These are phyloP conservation scores for Castanea sativa DNA, from an alignment of 306 rosid genomes.

Conservation along the genomic window DNA sequence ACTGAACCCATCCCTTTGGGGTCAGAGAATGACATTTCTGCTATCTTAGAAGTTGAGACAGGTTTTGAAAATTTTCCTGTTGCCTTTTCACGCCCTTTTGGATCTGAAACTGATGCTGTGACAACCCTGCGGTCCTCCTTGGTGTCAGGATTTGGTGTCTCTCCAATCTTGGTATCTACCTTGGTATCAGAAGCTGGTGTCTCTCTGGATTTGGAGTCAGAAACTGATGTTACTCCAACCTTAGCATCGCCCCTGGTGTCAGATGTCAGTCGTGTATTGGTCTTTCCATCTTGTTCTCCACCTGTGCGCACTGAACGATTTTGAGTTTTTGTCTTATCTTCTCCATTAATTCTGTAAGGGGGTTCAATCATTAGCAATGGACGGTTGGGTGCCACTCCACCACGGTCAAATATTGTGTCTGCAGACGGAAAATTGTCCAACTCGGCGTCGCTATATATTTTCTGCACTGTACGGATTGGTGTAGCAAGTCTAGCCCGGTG, in stretches of 20 bases:
- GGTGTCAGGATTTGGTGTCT: slow-evolving; percentile 28
- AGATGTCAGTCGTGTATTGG: slow-evolving; percentile 33
- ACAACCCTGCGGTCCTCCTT: slow-evolving; percentile 38
- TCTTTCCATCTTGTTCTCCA: slow-evolving; percentile 65
- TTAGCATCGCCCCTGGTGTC: slow-evolving; percentile 44
- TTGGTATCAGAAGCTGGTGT: slow-evolving; percentile 39
- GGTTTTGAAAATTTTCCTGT: slow-evolving; percentile 33
- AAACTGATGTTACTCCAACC: slow-evolving; percentile 30
- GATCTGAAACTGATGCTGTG: slow-evolving; percentile 30
- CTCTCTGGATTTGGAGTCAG: slow-evolving; percentile 40
- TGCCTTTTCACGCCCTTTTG: slow-evolving; percentile 38
- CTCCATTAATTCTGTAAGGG: slow-evolving; percentile 56
- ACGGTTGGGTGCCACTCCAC: slow-evolving; percentile 54
- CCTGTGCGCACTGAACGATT: slow-evolving; percentile 40
- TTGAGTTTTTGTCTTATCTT: slow-evolving; percentile 50
- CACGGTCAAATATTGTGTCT: slow-evolving; percentile 49
- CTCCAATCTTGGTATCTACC: slow-evolving; percentile 39
- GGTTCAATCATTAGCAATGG: slow-evolving; percentile 77
- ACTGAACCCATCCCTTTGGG: slow-evolving; percentile 16
- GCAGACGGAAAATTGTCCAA: slow-evolving; percentile 66
- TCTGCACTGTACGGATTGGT: slow-evolving; percentile 91
- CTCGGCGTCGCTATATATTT: slow-evolving; percentile 63
- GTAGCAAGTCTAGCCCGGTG: slow-evolving; percentile 97
- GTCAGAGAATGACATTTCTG: slow-evolving; percentile 34
- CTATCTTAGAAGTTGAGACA: slow-evolving; percentile 18